Evolutionary conservation across 2,329 filamentous ascomycete species (phyloP).

Genomic region (Hymenoscyphus salicellus): DNA sequence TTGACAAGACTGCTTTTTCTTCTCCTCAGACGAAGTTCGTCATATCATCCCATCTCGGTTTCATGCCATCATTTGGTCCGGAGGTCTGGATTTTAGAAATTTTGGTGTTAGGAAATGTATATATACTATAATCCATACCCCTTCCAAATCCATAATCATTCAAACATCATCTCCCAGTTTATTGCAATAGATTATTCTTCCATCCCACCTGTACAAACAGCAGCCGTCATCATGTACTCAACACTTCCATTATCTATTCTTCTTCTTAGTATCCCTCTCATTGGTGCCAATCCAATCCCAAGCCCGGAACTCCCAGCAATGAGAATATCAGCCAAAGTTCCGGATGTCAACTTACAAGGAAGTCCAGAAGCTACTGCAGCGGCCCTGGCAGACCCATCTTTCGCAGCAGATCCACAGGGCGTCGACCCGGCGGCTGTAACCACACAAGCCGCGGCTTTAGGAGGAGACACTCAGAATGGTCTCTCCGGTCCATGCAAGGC

Average conservation of each 20-base stretch:
- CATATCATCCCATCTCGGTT: not conserved
- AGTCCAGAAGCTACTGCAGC: too few species aligned
- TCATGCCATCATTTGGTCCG: not conserved
- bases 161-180: not conserved
- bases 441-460: too few species aligned
- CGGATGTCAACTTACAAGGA: too few species aligned
- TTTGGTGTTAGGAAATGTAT: not conserved
- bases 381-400: too few species aligned
- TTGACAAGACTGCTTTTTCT: not conserved
- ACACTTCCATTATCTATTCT: not conserved
- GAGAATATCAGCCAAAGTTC: too few species aligned
- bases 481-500: conserved; percentile 39
- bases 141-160: not conserved
- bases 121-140: not conserved
- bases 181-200: not conserved
- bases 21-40: not conserved
- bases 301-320: too few species aligned
- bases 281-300: not conserved
- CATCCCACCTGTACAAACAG: not conserved
- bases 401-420: too few species aligned
- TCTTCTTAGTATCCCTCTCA: conserved; percentile 7
- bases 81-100: not conserved
- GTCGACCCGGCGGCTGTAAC: too few species aligned
- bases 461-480: conserved; percentile 23
- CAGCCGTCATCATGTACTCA: not conserved